phyloP scores from a whole-genome alignment of 1,284 basidiomycete species.

The Austroboletus novae-zelandiae region DNA sequence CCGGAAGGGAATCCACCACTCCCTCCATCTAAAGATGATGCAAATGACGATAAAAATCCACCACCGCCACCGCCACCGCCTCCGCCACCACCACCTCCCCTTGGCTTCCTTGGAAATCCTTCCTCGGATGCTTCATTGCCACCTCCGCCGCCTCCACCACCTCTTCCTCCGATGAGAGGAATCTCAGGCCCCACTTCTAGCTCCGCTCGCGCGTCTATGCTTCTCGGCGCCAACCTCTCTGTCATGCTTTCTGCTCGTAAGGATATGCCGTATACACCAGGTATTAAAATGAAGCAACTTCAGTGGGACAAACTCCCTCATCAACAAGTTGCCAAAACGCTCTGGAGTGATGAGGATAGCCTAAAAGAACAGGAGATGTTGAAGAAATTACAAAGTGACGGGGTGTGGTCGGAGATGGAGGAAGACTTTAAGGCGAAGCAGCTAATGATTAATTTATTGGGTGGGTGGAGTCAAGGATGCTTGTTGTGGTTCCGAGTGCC shows the following conservation, averaged over 20 bases:
- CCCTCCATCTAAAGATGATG: slow-evolving; percentile 38
- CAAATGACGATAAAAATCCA: slow-evolving; percentile 23
- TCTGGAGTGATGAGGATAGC: slow-evolving; percentile 76
- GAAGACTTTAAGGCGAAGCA: slow-evolving; percentile 98
- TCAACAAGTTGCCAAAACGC: slow-evolving; percentile 77
- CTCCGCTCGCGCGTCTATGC: slow-evolving; percentile 58
- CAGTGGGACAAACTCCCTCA: slow-evolving; percentile 98
- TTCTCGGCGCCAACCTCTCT: slow-evolving; percentile 57
- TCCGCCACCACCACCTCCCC: slow-evolving; percentile 25
- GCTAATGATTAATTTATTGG: slow-evolving; percentile 80
- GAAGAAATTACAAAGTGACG: slow-evolving; percentile 75
- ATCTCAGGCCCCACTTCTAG: slow-evolving; percentile 46
- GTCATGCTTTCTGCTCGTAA: slow-evolving; percentile 68
- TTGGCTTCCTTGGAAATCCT: slow-evolving; percentile 26
- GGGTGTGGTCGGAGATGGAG: slow-evolving; percentile 96
- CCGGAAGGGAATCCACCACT: slow-evolving; percentile 1
- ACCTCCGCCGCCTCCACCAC: slow-evolving; percentile 43
- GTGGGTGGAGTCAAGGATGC: slow-evolving; percentile 37
- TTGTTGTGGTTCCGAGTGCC: background rate
- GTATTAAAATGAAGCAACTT: slow-evolving; percentile 94
- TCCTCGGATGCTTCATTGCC: slow-evolving; percentile 40
- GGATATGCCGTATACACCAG: slow-evolving; percentile 82
- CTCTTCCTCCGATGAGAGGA: slow-evolving; percentile 44
- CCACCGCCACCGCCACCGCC: slow-evolving; percentile 36
- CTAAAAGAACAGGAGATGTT: slow-evolving; percentile 76